Percentiles rank a stretch among this genome's conserved stretches.
These are phyloP conservation scores for Reutealis trisperma DNA, from an alignment of 345 rosid genomes.

Conservation along the genomic window DNA sequence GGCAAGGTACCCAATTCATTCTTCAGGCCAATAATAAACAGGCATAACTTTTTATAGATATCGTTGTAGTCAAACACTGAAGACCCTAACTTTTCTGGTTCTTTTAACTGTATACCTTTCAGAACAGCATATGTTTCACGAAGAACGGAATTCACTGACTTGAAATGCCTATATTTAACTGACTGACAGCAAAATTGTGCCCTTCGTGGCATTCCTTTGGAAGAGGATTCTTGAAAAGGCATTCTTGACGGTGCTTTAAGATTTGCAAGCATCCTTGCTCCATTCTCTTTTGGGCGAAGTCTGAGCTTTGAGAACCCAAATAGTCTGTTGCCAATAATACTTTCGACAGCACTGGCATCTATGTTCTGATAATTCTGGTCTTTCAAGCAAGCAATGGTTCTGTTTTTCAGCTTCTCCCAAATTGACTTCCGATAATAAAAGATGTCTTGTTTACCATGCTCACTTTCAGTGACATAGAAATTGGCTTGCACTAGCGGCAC, in stretches of 20 bases:
- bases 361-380: slow-evolving; percentile 43
- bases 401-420: slow-evolving; percentile 57
- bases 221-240: slow-evolving; percentile 20
- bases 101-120: slow-evolving; percentile 63
- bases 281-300: slow-evolving; percentile 64
- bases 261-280: slow-evolving; percentile 66
- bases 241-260: slow-evolving; percentile 58
- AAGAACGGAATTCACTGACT: slow-evolving; percentile 54
- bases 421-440: slow-evolving; percentile 65
- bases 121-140: slow-evolving; percentile 69
- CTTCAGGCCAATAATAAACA: slow-evolving; percentile 56
- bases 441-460: slow-evolving; percentile 58
- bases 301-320: slow-evolving; percentile 73
- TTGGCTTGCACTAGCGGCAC: slow-evolving; percentile 66
- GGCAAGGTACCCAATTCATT: slow-evolving; percentile 45
- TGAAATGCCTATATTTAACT: slow-evolving; percentile 26
- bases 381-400: slow-evolving; percentile 39
- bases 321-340: slow-evolving; percentile 36
- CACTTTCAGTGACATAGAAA: slow-evolving; percentile 81
- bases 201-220: slow-evolving; percentile 15
- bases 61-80: slow-evolving; percentile 85
- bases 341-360: slow-evolving; percentile 45
- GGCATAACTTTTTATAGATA: slow-evolving; percentile 65
- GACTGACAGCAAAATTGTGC: neutral
- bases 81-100: slow-evolving; percentile 69